Evolutionary conservation across 768 basidiomycete genomes (phyloP).

Genomic region (Mycena olivaceomarginata): DNA sequence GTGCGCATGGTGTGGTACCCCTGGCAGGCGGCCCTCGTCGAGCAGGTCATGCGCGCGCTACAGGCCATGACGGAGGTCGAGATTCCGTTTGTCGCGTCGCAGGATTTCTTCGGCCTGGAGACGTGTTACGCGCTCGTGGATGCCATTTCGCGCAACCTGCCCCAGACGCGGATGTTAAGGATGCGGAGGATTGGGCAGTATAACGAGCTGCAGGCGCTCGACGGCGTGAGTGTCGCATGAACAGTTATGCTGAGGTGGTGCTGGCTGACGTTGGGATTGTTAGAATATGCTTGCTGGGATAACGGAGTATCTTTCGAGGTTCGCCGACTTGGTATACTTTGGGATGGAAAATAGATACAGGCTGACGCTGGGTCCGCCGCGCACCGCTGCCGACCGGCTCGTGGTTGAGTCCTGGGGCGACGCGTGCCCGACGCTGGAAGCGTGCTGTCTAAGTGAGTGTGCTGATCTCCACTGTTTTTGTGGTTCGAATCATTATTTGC

Average conservation of each 20-base stretch:
- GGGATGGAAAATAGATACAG: slow-evolving; percentile 9
- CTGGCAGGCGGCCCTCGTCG: background rate
- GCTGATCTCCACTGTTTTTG: background rate
- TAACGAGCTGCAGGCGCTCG: slow-evolving; percentile 3
- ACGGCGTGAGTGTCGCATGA: background rate
- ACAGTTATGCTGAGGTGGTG: background rate
- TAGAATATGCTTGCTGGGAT: background rate
- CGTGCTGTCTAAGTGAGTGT: background rate
- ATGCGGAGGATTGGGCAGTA: slow-evolving; percentile 10
- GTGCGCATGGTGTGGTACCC: background rate
- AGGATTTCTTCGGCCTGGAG: background rate
- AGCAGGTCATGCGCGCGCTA: background rate
- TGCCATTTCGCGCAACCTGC: background rate
- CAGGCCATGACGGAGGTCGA: background rate
- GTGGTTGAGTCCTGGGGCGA: background rate
- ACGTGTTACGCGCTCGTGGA: background rate
- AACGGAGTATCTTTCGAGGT: slow-evolving; percentile 5
- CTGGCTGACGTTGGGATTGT: background rate
- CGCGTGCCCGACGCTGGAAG: background rate
- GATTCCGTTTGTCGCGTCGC: background rate
- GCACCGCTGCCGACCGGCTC: background rate
- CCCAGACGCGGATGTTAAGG: background rate
- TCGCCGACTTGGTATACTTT: slow-evolving; percentile 3
- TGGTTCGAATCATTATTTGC: background rate
- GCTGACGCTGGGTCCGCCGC: background rate